phyloP scores from a whole-genome alignment of 345 rosid genomes.

The Stellera chamaejasme region DNA sequence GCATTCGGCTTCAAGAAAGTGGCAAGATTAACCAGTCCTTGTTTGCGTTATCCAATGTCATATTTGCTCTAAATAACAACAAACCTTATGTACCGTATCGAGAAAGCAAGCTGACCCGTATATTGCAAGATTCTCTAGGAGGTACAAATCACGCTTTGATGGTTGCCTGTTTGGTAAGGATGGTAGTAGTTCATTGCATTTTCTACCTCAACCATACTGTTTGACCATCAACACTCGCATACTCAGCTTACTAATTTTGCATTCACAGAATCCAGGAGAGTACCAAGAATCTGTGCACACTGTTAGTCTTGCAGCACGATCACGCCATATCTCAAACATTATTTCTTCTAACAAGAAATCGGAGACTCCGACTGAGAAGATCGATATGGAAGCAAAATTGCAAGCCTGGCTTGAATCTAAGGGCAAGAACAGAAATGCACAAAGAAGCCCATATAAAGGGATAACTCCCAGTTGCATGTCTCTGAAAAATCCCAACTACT shows the following conservation, averaged over 20 bases:
- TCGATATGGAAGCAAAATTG: slow-evolving; percentile 83
- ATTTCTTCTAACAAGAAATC: slow-evolving; percentile 40
- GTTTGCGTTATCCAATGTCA: slow-evolving; percentile 85
- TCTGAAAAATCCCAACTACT: slow-evolving; percentile 31
- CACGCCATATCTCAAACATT: slow-evolving; percentile 62
- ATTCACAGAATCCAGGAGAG: slow-evolving; percentile 77
- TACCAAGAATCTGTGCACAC: slow-evolving; percentile 90
- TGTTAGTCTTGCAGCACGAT: slow-evolving; percentile 85
- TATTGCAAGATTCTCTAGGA: slow-evolving; percentile 91
- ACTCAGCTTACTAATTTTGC: neutral
- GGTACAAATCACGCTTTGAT: slow-evolving; percentile 78
- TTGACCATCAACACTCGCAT: no score
- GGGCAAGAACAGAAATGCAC: slow-evolving; percentile 67
- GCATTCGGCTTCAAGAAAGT: slow-evolving; percentile 79
- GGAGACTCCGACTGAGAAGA: slow-evolving; percentile 50
- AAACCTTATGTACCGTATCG: slow-evolving; percentile 67
- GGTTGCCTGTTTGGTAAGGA: slow-evolving; percentile 88
- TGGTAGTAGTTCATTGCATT: neutral
- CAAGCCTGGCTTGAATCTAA: slow-evolving; percentile 83
- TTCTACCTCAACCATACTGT: slow-evolving; percentile 1
- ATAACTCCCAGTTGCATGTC: slow-evolving; percentile 27
- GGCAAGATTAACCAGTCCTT: slow-evolving; percentile 83
- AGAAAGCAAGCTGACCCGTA: slow-evolving; percentile 90
- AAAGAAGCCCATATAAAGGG: slow-evolving; percentile 40
- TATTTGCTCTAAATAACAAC: slow-evolving; percentile 76